These are phyloP conservation scores for Sherardia arvensis DNA, from an alignment of 257 asterid species.

Conservation along the genomic window DNA sequence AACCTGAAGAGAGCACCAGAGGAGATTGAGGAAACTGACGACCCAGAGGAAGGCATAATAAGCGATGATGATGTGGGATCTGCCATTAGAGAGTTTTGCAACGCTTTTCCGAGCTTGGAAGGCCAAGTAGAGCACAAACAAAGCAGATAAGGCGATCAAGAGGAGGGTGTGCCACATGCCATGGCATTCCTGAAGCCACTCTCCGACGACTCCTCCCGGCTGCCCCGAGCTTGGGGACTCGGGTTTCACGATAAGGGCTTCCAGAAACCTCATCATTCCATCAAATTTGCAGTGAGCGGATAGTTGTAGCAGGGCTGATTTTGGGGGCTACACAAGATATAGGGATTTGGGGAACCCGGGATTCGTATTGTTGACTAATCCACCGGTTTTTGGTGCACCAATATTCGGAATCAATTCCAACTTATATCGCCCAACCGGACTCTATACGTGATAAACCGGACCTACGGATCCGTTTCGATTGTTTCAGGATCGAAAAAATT, in stretches of 20 bases:
- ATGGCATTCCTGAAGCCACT: slow-evolving; percentile 27
- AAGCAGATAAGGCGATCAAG: slow-evolving; percentile 22
- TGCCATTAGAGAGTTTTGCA: slow-evolving; percentile 26
- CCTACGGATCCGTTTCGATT: too few species aligned
- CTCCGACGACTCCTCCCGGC: slow-evolving; percentile 8
- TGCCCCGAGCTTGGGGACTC: slow-evolving; percentile 2
- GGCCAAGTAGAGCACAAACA: slow-evolving; percentile 26
- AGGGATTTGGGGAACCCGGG: slow-evolving; percentile 1
- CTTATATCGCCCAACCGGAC: too few species aligned
- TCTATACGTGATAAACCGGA: neutral
- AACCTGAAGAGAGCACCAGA: slow-evolving; percentile 38
- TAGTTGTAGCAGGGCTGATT: neutral
- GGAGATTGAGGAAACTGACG: slow-evolving; percentile 30
- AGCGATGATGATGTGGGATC: slow-evolving; percentile 28
- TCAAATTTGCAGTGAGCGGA: neutral
- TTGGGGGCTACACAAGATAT: neutral
- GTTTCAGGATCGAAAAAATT: too few species aligned
- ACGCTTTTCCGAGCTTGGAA: slow-evolving; percentile 30
- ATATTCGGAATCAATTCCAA: neutral
- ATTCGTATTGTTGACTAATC: neutral
- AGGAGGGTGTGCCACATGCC: slow-evolving; percentile 27
- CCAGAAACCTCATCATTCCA: slow-evolving; percentile 19
- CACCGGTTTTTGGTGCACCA: neutral
- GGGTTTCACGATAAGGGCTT: slow-evolving; percentile 10
- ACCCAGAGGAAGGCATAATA: slow-evolving; percentile 34